These are phyloP conservation scores for Mucor irregularis DNA, from an alignment of 371 early-diverging fungal genomes.

Conservation along the genomic window DNA sequence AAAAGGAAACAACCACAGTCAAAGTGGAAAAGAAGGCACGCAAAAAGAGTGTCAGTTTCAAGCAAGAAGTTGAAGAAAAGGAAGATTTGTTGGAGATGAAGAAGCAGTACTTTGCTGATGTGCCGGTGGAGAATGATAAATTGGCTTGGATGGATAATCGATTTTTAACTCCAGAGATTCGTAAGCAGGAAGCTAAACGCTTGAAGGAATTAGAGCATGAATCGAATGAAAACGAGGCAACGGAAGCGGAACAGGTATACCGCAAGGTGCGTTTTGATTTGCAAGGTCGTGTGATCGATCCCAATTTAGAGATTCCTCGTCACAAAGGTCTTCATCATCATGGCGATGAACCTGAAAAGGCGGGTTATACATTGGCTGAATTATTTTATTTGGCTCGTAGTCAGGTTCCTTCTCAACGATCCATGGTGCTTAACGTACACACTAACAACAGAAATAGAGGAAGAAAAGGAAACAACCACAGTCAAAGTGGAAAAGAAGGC, in stretches of 20 bases:
- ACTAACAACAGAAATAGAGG: constrained; percentile 24
- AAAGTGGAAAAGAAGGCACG: constrained; percentile 20
- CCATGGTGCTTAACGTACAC: too few relatives aligned
- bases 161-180: constrained; percentile 10
- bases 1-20: too few relatives aligned
- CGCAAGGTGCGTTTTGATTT: constrained; percentile 74
- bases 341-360: constrained; percentile 77
- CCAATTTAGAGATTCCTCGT: constrained; percentile 53
- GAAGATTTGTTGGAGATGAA: constrained; percentile 56
- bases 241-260: constrained; percentile 15
- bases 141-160: constrained; percentile 70
- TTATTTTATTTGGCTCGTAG: constrained; percentile 80
- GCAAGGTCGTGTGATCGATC: constrained; percentile 65
- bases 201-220: neutral
- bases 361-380: constrained; percentile 89
- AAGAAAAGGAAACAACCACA: constrained; percentile 21
- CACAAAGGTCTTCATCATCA: constrained; percentile 87
- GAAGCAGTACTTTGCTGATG: constrained; percentile 54
- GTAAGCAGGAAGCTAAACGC: constrained; percentile 5
- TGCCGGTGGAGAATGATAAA: constrained; percentile 65
- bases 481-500: constrained; percentile 21
- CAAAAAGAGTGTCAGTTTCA: constrained; percentile 1
- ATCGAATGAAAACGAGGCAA: neutral
- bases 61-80: constrained; percentile 29
- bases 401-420: constrained; percentile 80